phyloP scores from a whole-genome alignment of 495 filamentous ascomycete species.

The Penicillium argentinense region DNA sequence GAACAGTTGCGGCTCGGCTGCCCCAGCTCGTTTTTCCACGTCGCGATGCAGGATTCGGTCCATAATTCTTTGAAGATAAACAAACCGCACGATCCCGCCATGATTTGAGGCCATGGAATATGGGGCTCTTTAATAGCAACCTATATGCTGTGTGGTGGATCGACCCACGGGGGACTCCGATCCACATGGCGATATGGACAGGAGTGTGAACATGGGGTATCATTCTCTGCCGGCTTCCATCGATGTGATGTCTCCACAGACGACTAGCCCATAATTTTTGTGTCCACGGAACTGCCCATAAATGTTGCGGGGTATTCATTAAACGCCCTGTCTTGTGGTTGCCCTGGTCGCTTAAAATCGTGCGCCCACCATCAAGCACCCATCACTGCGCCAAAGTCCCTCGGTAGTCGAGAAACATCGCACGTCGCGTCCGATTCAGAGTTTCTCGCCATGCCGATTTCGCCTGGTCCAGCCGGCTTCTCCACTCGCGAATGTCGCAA shows the following conservation, averaged over 20 bases:
- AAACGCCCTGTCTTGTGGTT: too few relatives aligned
- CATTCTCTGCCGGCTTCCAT: too few relatives aligned
- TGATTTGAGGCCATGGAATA: background rate
- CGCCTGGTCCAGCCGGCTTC: conserved; percentile 16
- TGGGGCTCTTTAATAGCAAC: conserved; percentile 1
- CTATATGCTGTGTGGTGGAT: background rate
- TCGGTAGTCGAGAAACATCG: too few relatives aligned
- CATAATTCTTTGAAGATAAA: background rate
- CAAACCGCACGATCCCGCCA: background rate
- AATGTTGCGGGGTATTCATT: too few relatives aligned
- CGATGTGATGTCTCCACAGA: too few relatives aligned
- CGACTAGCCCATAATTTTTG: too few relatives aligned
- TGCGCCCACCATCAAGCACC: too few relatives aligned
- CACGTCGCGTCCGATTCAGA: conserved; percentile 2
- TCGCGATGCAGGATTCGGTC: conserved; percentile 1
- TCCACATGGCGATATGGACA: conserved; percentile 4
- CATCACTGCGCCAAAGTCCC: too few relatives aligned
- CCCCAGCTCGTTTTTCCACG: conserved; percentile 15
- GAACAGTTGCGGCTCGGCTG: conserved; percentile 4
- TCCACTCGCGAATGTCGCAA: background rate
- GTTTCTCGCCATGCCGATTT: conserved; percentile 11
- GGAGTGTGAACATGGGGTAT: too few relatives aligned
- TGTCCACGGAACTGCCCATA: too few relatives aligned
- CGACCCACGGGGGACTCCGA: conserved; percentile 18
- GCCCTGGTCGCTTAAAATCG: too few relatives aligned